Evolutionary conservation across 495 filamentous ascomycete genomes (phyloP).

Genomic region (Cudoniella acicularis): DNA sequence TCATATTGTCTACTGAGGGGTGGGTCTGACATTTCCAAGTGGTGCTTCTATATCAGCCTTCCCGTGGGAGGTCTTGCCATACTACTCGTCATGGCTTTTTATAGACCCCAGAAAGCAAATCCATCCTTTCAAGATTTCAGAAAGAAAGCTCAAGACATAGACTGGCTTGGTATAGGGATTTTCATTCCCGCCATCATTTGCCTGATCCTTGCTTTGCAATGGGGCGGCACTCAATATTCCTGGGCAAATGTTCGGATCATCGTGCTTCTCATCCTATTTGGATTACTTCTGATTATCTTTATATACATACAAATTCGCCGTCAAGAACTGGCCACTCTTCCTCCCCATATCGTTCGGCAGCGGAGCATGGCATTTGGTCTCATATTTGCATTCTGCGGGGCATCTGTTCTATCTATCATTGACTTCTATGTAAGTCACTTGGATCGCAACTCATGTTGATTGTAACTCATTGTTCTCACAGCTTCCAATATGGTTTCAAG

Average conservation of each 20-base stretch:
- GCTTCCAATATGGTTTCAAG: constrained; percentile 62
- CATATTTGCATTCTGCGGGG: constrained; percentile 35
- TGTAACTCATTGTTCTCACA: neutral
- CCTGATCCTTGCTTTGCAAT: constrained; percentile 74
- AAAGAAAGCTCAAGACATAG: constrained; percentile 67
- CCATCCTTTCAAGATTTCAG: constrained; percentile 78
- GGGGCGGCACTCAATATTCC: constrained; percentile 68
- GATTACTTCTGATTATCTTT: constrained; percentile 59
- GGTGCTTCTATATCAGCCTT: constrained; percentile 61
- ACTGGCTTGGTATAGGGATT: constrained; percentile 59
- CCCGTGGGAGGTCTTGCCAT: constrained; percentile 38
- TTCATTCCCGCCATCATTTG: constrained; percentile 71
- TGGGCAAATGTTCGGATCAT: constrained; percentile 69
- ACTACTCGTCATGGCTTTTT: constrained; percentile 31
- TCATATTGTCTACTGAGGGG: neutral
- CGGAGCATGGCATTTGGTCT: constrained; percentile 51
- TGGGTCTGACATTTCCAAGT: neutral
- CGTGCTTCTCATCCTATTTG: constrained; percentile 64
- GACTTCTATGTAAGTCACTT: constrained; percentile 6
- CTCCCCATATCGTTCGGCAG: constrained; percentile 54
- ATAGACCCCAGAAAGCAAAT: constrained; percentile 44
- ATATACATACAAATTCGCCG: constrained; percentile 55
- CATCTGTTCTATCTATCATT: constrained; percentile 42
- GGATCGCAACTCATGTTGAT: constrained; percentile 42
- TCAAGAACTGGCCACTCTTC: constrained; percentile 67